Percentiles rank a stretch among this genome's conserved stretches.
These are phyloP conservation scores for Postia placenta DNA, from an alignment of 768 basidiomycete species.

Conservation along the genomic window DNA sequence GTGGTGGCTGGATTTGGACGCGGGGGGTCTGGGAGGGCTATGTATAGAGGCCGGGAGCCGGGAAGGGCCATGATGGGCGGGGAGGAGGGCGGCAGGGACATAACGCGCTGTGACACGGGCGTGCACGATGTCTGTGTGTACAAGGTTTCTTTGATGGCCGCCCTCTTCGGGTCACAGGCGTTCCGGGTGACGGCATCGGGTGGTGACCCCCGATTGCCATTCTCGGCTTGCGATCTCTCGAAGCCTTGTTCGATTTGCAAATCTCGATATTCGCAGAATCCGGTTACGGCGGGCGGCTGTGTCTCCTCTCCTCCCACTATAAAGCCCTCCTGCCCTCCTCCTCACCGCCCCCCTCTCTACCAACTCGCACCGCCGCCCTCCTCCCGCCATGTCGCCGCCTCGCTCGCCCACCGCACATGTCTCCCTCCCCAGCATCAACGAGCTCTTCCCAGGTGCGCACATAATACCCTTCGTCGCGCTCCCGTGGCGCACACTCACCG, in stretches of 20 bases:
- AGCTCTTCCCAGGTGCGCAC: constrained; percentile 16
- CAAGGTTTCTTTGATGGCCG: no score
- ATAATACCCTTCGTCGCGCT: background rate
- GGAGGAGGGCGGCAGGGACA: background rate
- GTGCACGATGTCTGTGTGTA: background rate
- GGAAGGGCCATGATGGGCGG: background rate
- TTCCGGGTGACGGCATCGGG: background rate
- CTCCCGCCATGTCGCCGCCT: constrained; percentile 3
- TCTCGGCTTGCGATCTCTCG: background rate
- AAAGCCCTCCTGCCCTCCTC: constrained; percentile 1
- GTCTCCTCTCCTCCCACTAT: constrained; percentile 2
- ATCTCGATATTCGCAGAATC: background rate
- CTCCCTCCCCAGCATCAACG: constrained; percentile 19
- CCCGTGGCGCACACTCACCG: background rate
- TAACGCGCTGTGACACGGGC: no score
- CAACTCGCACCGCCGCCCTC: background rate
- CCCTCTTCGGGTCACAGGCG: background rate
- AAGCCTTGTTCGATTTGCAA: background rate
- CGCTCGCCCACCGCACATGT: background rate
- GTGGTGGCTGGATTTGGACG: background rate
- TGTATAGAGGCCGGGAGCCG: background rate
- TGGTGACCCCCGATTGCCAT: background rate
- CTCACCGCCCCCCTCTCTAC: background rate
- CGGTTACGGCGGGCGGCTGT: background rate
- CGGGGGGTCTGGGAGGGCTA: background rate